Percentiles rank a stretch among this genome's conserved stretches.
These are phyloP conservation scores for Globisporangium abappressorium DNA, from an alignment of 352 stramenopile genomes.

Conservation along the genomic window DNA sequence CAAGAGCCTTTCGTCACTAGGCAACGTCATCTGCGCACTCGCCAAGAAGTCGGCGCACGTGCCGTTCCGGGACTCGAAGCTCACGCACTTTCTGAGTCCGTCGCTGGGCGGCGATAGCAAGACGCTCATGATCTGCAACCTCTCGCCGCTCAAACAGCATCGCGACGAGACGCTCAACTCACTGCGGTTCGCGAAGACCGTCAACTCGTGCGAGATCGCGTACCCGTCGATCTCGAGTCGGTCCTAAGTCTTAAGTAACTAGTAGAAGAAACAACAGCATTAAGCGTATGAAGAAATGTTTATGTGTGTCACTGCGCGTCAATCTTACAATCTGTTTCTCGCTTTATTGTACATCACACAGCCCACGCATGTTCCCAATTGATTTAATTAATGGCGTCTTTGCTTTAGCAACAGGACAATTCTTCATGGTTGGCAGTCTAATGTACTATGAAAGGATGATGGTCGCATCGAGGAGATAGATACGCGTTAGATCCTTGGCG, in stretches of 20 bases:
- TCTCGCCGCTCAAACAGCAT: conserved; percentile 72
- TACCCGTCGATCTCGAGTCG: conserved; percentile 57
- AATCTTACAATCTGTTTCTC: not conserved
- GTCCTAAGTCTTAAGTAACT: not conserved
- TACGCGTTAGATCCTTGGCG: conserved; percentile 20
- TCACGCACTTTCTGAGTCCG: conserved; percentile 84
- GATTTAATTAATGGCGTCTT: not conserved
- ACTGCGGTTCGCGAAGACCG: conserved; percentile 84
- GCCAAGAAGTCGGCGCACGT: conserved; percentile 82
- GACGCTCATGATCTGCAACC: conserved; percentile 90
- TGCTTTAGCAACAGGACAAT: not conserved
- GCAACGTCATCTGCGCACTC: conserved; percentile 82
- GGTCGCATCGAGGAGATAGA: not conserved
- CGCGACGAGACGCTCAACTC: conserved; percentile 86
- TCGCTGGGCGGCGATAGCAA: conserved; percentile 86
- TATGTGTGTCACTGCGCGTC: not conserved
- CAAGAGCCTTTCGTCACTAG: conserved; percentile 82
- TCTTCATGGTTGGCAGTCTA: not conserved
- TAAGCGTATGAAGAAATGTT: not conserved
- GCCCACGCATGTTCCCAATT: not conserved
- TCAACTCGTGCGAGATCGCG: conserved; percentile 86
- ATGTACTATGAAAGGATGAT: not conserved
- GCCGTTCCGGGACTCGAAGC: conserved; percentile 88
- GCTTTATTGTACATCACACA: not conserved
- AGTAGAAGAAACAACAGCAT: not conserved